phyloP scores from a whole-genome alignment of 1,284 basidiomycete species.

The Athelia sp. region DNA sequence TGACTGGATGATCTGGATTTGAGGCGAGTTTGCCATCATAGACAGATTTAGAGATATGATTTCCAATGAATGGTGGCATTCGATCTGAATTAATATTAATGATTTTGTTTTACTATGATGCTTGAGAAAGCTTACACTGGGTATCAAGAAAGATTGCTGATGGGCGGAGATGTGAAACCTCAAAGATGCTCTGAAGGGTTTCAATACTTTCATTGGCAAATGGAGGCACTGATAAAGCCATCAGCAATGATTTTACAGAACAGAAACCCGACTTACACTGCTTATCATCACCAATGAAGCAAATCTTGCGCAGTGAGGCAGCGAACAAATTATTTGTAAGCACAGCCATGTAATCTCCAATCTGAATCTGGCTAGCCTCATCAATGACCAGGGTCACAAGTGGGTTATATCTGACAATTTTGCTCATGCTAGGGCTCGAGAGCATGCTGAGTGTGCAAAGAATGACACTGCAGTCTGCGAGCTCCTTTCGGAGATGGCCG shows the following conservation, averaged over 20 bases:
- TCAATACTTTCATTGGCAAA: constrained; percentile 50
- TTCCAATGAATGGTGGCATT: constrained; percentile 74
- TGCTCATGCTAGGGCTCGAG: constrained; percentile 28
- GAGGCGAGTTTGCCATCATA: constrained; percentile 54
- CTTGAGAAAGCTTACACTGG: constrained; percentile 40
- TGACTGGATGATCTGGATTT: constrained; percentile 39
- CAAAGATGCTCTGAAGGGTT: constrained; percentile 55
- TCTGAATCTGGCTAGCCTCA: constrained; percentile 45
- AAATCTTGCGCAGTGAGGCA: constrained; percentile 23
- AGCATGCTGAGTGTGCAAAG: constrained; percentile 74
- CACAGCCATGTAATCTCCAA: constrained; percentile 35
- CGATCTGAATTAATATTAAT: constrained; percentile 44
- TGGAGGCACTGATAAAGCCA: constrained; percentile 41
- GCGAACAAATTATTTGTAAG: constrained; percentile 25
- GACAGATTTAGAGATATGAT: constrained; percentile 59
- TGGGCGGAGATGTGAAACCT: constrained; percentile 40
- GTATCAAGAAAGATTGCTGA: constrained; percentile 45
- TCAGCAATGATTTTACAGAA: background rate
- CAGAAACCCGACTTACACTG: constrained; percentile 30
- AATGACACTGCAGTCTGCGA: constrained; percentile 47
- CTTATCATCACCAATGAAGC: constrained; percentile 43
- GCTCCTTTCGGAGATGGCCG: constrained; percentile 6
- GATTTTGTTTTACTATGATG: background rate
- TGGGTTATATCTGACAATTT: constrained; percentile 17
- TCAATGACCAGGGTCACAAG: constrained; percentile 36